Conservation (phyloP, 176 grass and related monocot species). For the Carex kokanica region DNA sequence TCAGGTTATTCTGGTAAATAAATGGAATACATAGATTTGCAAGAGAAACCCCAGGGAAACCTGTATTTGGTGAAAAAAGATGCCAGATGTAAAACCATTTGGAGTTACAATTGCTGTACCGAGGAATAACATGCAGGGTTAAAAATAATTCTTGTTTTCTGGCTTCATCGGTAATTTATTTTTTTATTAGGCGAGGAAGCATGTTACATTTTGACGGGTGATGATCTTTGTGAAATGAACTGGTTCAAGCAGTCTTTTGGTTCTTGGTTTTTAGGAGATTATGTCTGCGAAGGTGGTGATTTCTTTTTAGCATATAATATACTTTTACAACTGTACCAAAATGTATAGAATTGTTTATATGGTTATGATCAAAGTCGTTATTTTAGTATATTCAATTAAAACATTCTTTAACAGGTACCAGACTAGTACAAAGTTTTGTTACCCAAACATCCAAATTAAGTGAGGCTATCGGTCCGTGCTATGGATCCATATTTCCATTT, state of each 20-base stretch:
- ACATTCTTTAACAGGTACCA: background rate
- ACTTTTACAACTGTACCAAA: background rate
- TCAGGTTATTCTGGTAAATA: background rate
- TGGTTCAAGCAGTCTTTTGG: conserved; percentile 91
- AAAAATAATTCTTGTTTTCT: background rate
- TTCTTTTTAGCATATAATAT: background rate
- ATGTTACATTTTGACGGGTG: conserved; percentile 52
- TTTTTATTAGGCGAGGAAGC: conserved; percentile 55
- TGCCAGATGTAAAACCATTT: background rate
- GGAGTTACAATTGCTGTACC: background rate
- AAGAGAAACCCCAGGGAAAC: background rate
- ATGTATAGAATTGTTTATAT: background rate
- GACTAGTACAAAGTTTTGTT: background rate
- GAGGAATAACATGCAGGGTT: background rate
- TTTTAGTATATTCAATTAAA: background rate
- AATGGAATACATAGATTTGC: background rate
- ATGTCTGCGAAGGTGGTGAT: conserved; percentile 76
- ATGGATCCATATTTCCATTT: no score
- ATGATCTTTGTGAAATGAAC: conserved; percentile 65
- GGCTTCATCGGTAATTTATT: background rate
- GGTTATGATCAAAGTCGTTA: background rate
- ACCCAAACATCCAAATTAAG: background rate
- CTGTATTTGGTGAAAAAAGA: background rate
- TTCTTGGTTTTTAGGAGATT: conserved; percentile 93
- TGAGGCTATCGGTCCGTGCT: no score